Evolutionary conservation across 139 green algal genomes (phyloP).

Genomic region (Tetradesmus lagerheimii): DNA sequence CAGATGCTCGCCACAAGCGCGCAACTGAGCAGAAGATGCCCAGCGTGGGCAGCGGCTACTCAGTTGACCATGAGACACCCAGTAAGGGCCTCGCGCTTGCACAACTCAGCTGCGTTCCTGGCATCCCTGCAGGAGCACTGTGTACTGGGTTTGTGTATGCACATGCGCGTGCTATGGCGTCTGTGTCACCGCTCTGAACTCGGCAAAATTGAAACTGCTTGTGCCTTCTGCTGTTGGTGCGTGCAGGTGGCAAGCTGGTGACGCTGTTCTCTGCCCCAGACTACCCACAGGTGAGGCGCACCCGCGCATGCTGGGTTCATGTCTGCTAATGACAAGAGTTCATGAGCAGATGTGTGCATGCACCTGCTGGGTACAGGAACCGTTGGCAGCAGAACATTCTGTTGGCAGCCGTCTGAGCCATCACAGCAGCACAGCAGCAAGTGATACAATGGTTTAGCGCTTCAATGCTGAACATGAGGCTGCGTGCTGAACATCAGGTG

Average conservation of each 20-base stretch:
- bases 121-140: neutral
- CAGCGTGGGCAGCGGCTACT: conserved; percentile 77
- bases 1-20: conserved; percentile 82
- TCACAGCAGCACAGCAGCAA: no score
- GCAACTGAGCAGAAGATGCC: conserved; percentile 18
- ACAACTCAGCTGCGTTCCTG: no score
- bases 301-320: no score
- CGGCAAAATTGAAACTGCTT: neutral
- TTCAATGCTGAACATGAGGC: neutral
- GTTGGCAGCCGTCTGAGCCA: no score
- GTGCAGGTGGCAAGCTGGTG: conserved; percentile 76
- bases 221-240: neutral
- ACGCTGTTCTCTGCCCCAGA: conserved; percentile 94
- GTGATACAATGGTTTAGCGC: neutral
- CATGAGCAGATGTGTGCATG: neutral
- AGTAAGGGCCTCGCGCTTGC: conserved; percentile 39
- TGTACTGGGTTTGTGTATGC: neutral
- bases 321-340: no score
- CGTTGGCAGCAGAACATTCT: no score
- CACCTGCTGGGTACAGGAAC: neutral
- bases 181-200: no score
- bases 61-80: conserved; percentile 85
- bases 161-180: no score
- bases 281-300: conserved; percentile 80
- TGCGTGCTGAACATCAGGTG: no score